Base-by-base conservation (phyloP, 495 filamentous ascomycete genomes). In the Aspergillus sparsus region DNA sequence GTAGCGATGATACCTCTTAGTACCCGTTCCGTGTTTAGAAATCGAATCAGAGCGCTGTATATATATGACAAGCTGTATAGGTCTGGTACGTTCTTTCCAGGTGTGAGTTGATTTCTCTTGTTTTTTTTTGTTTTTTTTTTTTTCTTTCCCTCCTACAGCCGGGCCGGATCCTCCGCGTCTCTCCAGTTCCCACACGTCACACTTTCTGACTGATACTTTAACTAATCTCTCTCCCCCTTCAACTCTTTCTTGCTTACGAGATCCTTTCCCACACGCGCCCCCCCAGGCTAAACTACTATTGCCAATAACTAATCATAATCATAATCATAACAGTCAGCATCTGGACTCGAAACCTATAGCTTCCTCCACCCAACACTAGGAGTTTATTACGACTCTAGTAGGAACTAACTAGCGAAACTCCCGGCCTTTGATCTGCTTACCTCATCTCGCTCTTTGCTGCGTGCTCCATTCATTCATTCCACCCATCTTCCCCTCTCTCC, bases 361-460 rank as follows among this genome's bases (percentile, higher is more conserved):
- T 15, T 16, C 32, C 35, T 50, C 53, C 47, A 61, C 55, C 53
- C 47, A 61, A 10, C 49, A 32, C 39, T 52, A n/a, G n/a, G n/a
- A n/a, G n/a, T n/a, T n/a, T n/a, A n/a, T n/a, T n/a, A 57, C 31
- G 21, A 27, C 7, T n/a, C 37, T 41, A 41, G 10, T 41, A 41
- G n/a, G 21, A 3, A 51, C 31, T 51, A 33, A 36, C 37, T 42
- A 44, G 35, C 49, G 44, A 47, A 15, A 9, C 16, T 21, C 44
- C 44, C 13, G 15, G 16, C 32, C 21, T 34, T 31, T 51, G 21
- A 51, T 12, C 49, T 74, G 74, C 74, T 78, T 78, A 78, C 75
- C 75, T 78, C 75, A 78, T 75, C 62, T 52, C 70, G 55, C 64
- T 60, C 55, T 58, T 63, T 60, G 32, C 50, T 58, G 60, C 37